A percentile compares a stretch with the other conserved stretches of the same genome.
Conservation (phyloP, 371 early-diverging fungal species). For the Mortierella sp. region DNA sequence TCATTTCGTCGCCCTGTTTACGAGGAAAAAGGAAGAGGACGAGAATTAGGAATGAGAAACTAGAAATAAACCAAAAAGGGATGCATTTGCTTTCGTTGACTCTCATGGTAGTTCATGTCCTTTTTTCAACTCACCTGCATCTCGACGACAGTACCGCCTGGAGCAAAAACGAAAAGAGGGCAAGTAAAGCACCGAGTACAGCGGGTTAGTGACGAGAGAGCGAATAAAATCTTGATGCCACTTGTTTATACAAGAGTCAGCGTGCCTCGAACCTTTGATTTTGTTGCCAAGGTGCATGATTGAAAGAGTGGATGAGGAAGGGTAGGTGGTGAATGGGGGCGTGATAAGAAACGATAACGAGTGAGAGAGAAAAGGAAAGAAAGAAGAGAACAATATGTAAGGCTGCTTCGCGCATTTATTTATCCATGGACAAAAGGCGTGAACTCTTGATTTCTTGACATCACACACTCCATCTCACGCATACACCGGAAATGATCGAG, state of each 20-base stretch:
- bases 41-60: background rate
- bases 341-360: too few species aligned
- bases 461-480: background rate
- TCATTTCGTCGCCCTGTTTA: slow-evolving; percentile 93
- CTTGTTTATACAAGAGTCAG: background rate
- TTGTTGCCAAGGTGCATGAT: slow-evolving; percentile 26
- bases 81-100: background rate
- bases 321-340: background rate
- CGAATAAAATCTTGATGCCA: background rate
- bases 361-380: too few species aligned
- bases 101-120: background rate
- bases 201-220: background rate
- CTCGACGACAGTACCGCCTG: slow-evolving; percentile 57
- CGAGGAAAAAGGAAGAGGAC: background rate
- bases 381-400: background rate
- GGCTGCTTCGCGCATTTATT: background rate
- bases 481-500: slow-evolving; percentile 3
- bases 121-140: slow-evolving; percentile 38
- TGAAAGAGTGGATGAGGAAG: background rate
- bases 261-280: slow-evolving; percentile 26
- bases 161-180: background rate
- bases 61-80: background rate
- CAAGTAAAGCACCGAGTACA: background rate
- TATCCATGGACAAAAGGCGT: background rate
- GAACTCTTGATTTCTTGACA: background rate